These are phyloP conservation scores for Cladosporium sphaerospermum DNA, from an alignment of 2,329 filamentous ascomycete genomes.

Conservation along the genomic window DNA sequence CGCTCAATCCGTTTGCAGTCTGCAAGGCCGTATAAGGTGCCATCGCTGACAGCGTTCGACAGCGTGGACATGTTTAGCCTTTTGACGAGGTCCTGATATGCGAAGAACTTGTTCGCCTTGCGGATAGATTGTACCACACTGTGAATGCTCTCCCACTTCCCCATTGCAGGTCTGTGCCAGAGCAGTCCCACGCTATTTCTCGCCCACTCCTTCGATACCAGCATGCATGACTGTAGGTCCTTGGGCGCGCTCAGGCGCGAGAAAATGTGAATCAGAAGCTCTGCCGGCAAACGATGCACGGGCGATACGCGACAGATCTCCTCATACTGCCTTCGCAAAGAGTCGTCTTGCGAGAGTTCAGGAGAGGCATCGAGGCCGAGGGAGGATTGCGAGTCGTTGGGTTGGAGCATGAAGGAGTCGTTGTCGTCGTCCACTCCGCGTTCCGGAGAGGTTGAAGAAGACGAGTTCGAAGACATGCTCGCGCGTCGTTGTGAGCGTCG, in stretches of 20 bases:
- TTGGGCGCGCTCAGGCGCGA: constrained; percentile 65
- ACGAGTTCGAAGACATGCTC: constrained; percentile 41
- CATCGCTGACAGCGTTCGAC: constrained; percentile 73
- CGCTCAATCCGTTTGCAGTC: constrained; percentile 88
- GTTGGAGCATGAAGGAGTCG: constrained; percentile 77
- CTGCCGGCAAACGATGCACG: constrained; percentile 79
- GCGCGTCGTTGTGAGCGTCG: constrained; percentile 14
- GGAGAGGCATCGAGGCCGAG: constrained; percentile 62
- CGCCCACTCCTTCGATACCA: constrained; percentile 92
- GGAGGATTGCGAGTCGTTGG: constrained; percentile 89
- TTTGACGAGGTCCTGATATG: constrained; percentile 85
- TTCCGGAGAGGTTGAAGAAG: constrained; percentile 68
- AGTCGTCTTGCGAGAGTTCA: constrained; percentile 58
- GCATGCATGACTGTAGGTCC: constrained; percentile 82
- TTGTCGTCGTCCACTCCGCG: constrained; percentile 83
- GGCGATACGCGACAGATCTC: constrained; percentile 67
- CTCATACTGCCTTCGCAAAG: constrained; percentile 48
- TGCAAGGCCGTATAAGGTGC: constrained; percentile 73
- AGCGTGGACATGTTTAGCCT: constrained; percentile 82
- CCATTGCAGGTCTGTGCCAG: constrained; percentile 91
- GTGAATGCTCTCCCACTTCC: constrained; percentile 73
- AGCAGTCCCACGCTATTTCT: constrained; percentile 85
- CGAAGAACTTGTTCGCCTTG: constrained; percentile 70
- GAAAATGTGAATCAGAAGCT: constrained; percentile 91
- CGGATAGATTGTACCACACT: constrained; percentile 75